Conservation (phyloP, 2,329 filamentous ascomycete genomes). For the Escovopsis weberi region DNA sequence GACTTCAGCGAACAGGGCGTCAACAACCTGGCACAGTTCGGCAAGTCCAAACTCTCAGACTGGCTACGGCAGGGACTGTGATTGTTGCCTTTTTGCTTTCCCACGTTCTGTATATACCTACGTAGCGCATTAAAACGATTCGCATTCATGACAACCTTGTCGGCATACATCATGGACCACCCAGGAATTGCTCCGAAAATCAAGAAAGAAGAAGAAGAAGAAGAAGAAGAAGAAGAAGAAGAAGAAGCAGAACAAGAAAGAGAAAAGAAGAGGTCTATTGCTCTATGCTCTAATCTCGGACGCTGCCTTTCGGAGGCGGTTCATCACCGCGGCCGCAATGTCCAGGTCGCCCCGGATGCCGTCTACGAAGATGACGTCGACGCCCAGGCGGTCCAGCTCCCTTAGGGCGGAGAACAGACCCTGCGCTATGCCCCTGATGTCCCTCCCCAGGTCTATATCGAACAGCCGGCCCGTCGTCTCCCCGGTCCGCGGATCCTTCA, state of each 20-base stretch:
- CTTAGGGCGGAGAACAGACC: constrained; percentile 78
- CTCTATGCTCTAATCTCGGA: constrained; percentile 37
- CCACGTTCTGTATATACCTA: too few relatives aligned
- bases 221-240: constrained; percentile 1
- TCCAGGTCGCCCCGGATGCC: constrained; percentile 69
- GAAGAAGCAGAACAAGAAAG: constrained; percentile 1
- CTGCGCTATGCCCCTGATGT: constrained; percentile 63
- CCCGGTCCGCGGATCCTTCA: constrained; percentile 18
- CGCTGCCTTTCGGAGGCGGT: constrained; percentile 65
- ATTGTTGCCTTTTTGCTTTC: constrained; percentile 8
- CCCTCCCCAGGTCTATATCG: constrained; percentile 59
- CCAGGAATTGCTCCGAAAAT: too few relatives aligned
- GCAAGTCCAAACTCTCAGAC: constrained; percentile 81
- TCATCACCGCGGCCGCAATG: constrained; percentile 78
- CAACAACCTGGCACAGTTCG: constrained; percentile 86
- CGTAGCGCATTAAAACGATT: too few relatives aligned
- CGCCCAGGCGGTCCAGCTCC: constrained; percentile 65
- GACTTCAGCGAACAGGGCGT: constrained; percentile 92
- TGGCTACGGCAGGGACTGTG: constrained; percentile 74
- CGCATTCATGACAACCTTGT: too few relatives aligned
- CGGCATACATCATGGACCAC: too few relatives aligned
- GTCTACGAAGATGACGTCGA: constrained; percentile 80
- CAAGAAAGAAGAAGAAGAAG: too few relatives aligned
- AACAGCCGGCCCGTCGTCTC: constrained; percentile 32
- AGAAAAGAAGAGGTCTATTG: not conserved